phyloP scores from a whole-genome alignment of 2,329 filamentous ascomycete genomes.

The Trichophaea hybrida region DNA sequence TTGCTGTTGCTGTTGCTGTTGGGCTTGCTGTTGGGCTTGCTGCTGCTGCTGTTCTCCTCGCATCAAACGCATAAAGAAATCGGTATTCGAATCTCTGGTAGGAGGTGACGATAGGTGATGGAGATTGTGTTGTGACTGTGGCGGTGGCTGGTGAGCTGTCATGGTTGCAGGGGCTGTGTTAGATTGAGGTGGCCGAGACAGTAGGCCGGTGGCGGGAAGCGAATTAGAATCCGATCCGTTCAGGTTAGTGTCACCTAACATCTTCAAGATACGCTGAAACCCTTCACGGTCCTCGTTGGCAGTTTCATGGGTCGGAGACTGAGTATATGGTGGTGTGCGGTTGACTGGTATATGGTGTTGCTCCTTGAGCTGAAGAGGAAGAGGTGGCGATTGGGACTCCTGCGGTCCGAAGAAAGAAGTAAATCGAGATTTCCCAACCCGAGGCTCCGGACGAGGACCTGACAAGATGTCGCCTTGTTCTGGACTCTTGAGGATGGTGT shows the following conservation, averaged over 20 bases:
- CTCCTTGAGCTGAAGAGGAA: conserved; percentile 10
- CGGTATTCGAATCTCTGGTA: conserved; percentile 18
- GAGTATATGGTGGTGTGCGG: conserved; percentile 22
- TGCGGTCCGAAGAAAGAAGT: conserved; percentile 33
- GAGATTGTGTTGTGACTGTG: conserved; percentile 3
- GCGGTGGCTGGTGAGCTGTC: conserved; percentile 13
- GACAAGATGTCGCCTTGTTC: conserved; percentile 26
- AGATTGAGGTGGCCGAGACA: conserved; percentile 18
- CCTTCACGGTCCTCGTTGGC: conserved; percentile 37
- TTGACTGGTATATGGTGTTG: conserved; percentile 16
- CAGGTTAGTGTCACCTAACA: conserved; percentile 33
- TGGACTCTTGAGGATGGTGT: conserved; percentile 25
- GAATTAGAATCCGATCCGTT: conserved; percentile 10
- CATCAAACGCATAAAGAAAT: conserved; percentile 21
- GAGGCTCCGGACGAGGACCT: conserved; percentile 19
- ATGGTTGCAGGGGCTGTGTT: conserved; percentile 15
- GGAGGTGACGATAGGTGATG: conserved; percentile 11
- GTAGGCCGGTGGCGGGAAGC: conserved; percentile 9
- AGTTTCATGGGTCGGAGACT: conserved; percentile 17
- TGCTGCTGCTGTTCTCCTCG: conserved; percentile 14
- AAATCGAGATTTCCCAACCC: conserved; percentile 37
- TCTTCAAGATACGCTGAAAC: conserved; percentile 39
- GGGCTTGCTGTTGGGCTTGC: conserved; percentile 4
- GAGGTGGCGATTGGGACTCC: conserved; percentile 15
- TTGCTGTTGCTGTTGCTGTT: not conserved